These are phyloP conservation scores for Ramaria rubella DNA, from an alignment of 768 basidiomycete genomes.

Conservation along the genomic window DNA sequence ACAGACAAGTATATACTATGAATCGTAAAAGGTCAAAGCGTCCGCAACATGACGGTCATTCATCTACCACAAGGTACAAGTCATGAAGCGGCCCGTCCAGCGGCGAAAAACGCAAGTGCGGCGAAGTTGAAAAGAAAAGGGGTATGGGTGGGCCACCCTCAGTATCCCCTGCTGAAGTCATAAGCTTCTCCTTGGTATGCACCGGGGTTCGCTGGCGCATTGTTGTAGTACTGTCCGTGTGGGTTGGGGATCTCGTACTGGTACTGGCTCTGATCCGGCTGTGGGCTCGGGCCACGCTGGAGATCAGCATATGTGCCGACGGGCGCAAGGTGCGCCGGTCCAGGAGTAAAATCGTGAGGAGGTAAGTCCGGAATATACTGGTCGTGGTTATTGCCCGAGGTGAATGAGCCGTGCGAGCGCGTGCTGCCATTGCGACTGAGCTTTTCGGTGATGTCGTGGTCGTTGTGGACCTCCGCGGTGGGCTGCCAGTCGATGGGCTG, in stretches of 20 bases:
- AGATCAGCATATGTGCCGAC: constrained; percentile 81
- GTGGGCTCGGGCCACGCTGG: constrained; percentile 65
- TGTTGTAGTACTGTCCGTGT: neutral
- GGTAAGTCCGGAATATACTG: constrained; percentile 41
- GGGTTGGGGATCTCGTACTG: constrained; percentile 7
- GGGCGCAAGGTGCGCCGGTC: constrained; percentile 47
- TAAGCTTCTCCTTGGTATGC: constrained; percentile 2
- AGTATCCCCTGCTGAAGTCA: neutral
- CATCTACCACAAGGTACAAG: neutral
- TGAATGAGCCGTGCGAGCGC: constrained; percentile 63
- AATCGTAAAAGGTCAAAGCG: no score
- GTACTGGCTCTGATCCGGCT: constrained; percentile 45
- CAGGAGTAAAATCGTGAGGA: constrained; percentile 74
- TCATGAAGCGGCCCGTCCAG: constrained; percentile 5
- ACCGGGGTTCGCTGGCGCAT: neutral
- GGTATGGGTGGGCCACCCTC: neutral
- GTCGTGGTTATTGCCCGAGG: constrained; percentile 31
- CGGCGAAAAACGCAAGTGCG: neutral
- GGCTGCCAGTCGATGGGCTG: constrained; percentile 87
- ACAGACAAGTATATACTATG: no score
- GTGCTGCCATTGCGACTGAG: constrained; percentile 35
- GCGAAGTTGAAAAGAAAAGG: constrained; percentile 2
- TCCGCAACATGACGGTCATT: constrained; percentile 1
- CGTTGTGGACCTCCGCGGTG: constrained; percentile 35
- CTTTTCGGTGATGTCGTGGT: constrained; percentile 32